These are phyloP conservation scores for Corymbia calophylla DNA, from an alignment of 441 rosid species.

Conservation along the genomic window DNA sequence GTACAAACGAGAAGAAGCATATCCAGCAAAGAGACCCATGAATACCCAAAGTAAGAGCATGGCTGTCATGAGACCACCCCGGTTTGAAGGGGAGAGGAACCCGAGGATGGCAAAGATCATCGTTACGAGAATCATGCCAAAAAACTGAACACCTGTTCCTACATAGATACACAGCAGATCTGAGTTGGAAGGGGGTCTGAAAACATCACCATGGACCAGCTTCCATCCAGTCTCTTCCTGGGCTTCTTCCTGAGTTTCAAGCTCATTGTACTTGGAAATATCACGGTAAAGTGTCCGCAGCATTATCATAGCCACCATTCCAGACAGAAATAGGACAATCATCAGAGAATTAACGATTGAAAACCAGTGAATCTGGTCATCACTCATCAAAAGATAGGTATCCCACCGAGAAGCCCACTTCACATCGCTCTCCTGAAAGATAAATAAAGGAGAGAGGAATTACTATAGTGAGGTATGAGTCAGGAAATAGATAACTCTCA, in stretches of 20 bases:
- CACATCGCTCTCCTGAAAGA: constrained; percentile 76
- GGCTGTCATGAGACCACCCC: constrained; percentile 69
- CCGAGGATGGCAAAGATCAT: constrained; percentile 61
- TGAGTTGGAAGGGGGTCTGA: constrained; percentile 51
- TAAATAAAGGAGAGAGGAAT: background rate
- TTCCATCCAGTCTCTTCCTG: constrained; percentile 97
- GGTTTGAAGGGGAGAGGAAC: constrained; percentile 57
- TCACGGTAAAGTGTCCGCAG: constrained; percentile 83
- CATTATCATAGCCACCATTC: constrained; percentile 97
- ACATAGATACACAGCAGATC: constrained; percentile 59
- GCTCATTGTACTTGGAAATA: constrained; percentile 84
- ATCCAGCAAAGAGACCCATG: constrained; percentile 68
- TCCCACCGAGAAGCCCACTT: constrained; percentile 99
- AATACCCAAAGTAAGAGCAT: constrained; percentile 64
- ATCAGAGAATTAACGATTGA: constrained; percentile 84
- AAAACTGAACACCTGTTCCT: constrained; percentile 61
- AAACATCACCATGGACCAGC: constrained; percentile 88
- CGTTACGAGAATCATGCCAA: constrained; percentile 55
- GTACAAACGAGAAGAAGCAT: constrained; percentile 47
- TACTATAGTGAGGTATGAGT: background rate
- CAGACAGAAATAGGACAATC: constrained; percentile 89
- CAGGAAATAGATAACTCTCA: background rate
- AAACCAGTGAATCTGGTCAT: constrained; percentile 91
- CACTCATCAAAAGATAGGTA: constrained; percentile 83
- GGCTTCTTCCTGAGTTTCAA: constrained; percentile 94